phyloP scores from a whole-genome alignment of 2,329 filamentous ascomycete genomes.

The Penicillium concentricum region DNA sequence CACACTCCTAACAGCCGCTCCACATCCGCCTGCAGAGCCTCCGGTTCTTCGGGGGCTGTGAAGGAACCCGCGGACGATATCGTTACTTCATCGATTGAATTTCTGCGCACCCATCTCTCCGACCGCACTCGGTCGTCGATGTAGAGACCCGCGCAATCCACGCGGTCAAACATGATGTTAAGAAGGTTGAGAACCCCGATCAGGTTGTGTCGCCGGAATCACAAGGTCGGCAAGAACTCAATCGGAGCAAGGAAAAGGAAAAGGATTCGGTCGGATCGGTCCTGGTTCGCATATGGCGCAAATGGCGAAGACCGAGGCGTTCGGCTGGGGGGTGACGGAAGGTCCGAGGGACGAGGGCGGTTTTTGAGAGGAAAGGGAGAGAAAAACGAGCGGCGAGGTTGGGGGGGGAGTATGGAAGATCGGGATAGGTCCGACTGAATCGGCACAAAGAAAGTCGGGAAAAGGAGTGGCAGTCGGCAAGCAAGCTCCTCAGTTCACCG shows the following conservation, averaged over 20 bases:
- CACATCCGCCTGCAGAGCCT: conserved; percentile 49
- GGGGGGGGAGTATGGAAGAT: background rate
- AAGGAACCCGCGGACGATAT: conserved; percentile 27
- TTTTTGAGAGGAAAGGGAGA: background rate
- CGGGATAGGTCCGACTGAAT: conserved; percentile 2
- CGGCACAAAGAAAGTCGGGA: conserved; percentile 10
- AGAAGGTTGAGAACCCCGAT: conserved; percentile 6
- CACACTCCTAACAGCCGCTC: conserved; percentile 52
- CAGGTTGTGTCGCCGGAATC: conserved; percentile 18
- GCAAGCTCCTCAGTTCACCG: conserved; percentile 14
- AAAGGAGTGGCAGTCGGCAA: conserved; percentile 20
- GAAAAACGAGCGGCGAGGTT: conserved; percentile 2
- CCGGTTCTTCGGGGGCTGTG: conserved; percentile 40
- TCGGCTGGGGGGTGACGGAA: conserved; percentile 10
- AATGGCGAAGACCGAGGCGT: conserved; percentile 6
- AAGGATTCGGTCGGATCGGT: conserved; percentile 14
- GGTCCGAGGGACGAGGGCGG: conserved; percentile 11
- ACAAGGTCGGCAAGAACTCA: conserved; percentile 10
- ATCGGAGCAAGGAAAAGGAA: conserved; percentile 12
- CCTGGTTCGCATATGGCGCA: conserved; percentile 30
- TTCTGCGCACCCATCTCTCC: conserved; percentile 45
- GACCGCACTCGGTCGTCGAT: conserved; percentile 47
- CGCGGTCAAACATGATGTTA: conserved; percentile 43
- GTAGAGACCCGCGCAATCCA: conserved; percentile 47
- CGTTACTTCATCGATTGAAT: conserved; percentile 27